Evolutionary conservation across 208 protist species (phyloP).

Genomic region (Crithidia brevicula): DNA sequence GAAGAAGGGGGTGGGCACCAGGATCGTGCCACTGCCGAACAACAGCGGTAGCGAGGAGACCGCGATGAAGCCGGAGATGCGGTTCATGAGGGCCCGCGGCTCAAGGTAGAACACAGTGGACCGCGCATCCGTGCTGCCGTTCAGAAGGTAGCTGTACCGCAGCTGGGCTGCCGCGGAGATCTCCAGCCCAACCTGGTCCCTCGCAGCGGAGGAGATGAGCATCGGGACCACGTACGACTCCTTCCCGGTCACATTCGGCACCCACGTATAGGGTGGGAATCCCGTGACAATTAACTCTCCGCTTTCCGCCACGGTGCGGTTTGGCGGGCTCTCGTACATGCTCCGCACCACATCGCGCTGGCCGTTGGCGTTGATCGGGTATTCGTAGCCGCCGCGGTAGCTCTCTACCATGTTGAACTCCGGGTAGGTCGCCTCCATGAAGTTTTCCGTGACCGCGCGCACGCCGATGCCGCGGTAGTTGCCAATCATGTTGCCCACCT

Average conservation of each 20-base stretch:
- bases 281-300: slow-evolving; percentile 26
- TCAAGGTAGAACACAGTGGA: slow-evolving; percentile 59
- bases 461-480: slow-evolving; percentile 31
- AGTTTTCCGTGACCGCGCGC: slow-evolving; percentile 47
- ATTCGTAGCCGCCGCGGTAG: slow-evolving; percentile 40
- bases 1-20: slow-evolving; percentile 74
- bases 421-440: slow-evolving; percentile 63
- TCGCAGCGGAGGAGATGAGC: slow-evolving; percentile 35
- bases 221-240: slow-evolving; percentile 35
- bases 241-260: slow-evolving; percentile 29
- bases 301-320: neutral
- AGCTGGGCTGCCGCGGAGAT: slow-evolving; percentile 33
- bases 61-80: slow-evolving; percentile 83
- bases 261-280: neutral
- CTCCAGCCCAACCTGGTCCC: slow-evolving; percentile 44
- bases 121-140: neutral
- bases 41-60: slow-evolving; percentile 63
- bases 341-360: slow-evolving; percentile 63
- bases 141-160: slow-evolving; percentile 52
- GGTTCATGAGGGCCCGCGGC: slow-evolving; percentile 76
- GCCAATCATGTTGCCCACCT: slow-evolving; percentile 44
- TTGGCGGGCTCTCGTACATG: slow-evolving; percentile 55
- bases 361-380: slow-evolving; percentile 32
- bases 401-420: slow-evolving; percentile 57
- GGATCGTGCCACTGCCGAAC: slow-evolving; percentile 48